Percentiles rank a stretch among this genome's conserved stretches.
Conservation (phyloP, 2,329 filamentous ascomycete genomes). For the Aspergillus fumigatiaffinis region DNA sequence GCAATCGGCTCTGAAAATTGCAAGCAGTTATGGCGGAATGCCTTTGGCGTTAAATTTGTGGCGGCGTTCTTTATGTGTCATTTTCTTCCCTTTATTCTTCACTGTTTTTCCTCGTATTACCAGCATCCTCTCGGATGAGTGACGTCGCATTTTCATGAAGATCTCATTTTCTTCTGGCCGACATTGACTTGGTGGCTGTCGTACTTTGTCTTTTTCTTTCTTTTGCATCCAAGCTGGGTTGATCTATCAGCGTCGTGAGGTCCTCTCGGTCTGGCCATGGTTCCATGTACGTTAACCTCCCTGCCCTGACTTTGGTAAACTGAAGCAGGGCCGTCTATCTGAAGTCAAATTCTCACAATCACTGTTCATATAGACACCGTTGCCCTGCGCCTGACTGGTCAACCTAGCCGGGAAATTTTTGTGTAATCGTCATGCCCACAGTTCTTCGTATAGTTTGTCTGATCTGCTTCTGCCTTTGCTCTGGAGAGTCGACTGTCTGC, state of each 20-base stretch:
- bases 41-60: constrained; percentile 32
- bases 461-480: constrained; percentile 13
- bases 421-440: constrained; percentile 34
- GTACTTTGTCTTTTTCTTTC: constrained; percentile 22
- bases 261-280: constrained; percentile 33
- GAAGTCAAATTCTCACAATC: constrained; percentile 46
- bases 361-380: constrained; percentile 40
- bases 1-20: constrained; percentile 30
- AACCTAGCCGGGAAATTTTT: constrained; percentile 19
- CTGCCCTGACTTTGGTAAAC: constrained; percentile 38
- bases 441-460: constrained; percentile 26
- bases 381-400: constrained; percentile 26
- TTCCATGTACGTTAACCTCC: constrained; percentile 51
- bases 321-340: constrained; percentile 39
- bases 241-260: constrained; percentile 33
- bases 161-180: constrained; percentile 31
- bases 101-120: constrained; percentile 13
- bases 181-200: constrained; percentile 29
- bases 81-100: constrained; percentile 8
- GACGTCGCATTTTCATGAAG: constrained; percentile 34
- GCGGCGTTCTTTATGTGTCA: constrained; percentile 20
- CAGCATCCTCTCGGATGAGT: constrained; percentile 13
- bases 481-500: neutral
- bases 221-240: constrained; percentile 38
- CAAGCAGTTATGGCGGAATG: constrained; percentile 29